These are phyloP conservation scores for Zygoascus hellenicus DNA, from an alignment of 1,139 yeast species.

Conservation along the genomic window DNA sequence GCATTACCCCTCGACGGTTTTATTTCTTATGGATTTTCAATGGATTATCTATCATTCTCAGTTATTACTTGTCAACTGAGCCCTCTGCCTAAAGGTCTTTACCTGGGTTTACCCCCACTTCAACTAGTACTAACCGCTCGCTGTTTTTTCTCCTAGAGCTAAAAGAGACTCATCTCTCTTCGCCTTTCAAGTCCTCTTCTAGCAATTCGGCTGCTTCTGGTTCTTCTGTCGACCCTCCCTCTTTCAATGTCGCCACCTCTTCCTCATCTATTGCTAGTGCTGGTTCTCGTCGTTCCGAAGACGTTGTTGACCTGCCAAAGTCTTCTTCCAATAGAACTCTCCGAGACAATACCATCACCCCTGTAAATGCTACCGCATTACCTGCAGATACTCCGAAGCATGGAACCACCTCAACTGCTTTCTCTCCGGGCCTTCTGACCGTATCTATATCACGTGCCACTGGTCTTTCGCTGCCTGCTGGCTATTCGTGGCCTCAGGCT, in stretches of 20 bases:
- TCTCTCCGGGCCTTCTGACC: slow-evolving; percentile 62
- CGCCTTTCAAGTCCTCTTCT: slow-evolving; percentile 21
- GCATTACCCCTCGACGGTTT: too few relatives aligned
- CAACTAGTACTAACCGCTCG: neutral
- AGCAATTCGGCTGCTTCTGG: neutral
- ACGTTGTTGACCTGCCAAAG: slow-evolving; percentile 1
- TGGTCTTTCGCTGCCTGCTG: slow-evolving; percentile 58
- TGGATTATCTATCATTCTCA: too few relatives aligned
- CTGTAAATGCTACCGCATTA: slow-evolving; percentile 9
- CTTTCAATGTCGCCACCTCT: slow-evolving; percentile 10
- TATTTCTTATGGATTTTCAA: too few relatives aligned
- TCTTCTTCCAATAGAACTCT: slow-evolving; percentile 3
- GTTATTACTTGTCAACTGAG: too few relatives aligned
- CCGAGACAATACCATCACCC: slow-evolving; percentile 4
- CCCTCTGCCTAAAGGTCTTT: too few relatives aligned
- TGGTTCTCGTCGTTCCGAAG: slow-evolving; percentile 13
- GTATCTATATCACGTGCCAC: slow-evolving; percentile 62
- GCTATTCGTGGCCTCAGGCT: slow-evolving; percentile 24
- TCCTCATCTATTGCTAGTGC: slow-evolving; percentile 13
- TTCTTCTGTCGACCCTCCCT: neutral
- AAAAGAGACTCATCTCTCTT: slow-evolving; percentile 36
- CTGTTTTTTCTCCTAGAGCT: slow-evolving; percentile 25
- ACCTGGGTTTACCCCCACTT: neutral
- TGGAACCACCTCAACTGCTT: slow-evolving; percentile 29
- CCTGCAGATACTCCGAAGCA: slow-evolving; percentile 12